Percentiles rank a stretch among this genome's conserved stretches.
These are phyloP conservation scores for Russula foetens DNA, from an alignment of 768 basidiomycete genomes.

Conservation along the genomic window DNA sequence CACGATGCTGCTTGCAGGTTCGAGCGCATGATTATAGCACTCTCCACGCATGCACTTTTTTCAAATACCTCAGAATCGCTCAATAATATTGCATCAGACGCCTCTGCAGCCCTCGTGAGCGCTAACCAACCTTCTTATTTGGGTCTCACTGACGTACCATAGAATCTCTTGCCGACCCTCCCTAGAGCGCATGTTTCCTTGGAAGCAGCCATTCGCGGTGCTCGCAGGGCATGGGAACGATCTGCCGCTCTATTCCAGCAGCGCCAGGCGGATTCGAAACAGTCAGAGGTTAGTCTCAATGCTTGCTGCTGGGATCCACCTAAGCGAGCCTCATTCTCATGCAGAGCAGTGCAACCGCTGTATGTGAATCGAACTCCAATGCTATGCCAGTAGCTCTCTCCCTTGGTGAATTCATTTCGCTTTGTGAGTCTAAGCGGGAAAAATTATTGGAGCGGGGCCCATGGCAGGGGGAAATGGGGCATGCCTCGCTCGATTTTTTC, in stretches of 20 bases:
- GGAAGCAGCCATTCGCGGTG: constrained; percentile 28
- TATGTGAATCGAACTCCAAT: background rate
- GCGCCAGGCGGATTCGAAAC: constrained; percentile 28
- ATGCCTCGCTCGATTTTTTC: constrained; percentile 25
- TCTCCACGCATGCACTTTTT: constrained; percentile 45
- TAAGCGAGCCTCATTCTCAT: constrained; percentile 9
- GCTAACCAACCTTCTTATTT: background rate
- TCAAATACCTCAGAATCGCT: constrained; percentile 23
- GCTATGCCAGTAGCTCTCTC: background rate
- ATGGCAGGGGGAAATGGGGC: constrained; percentile 26
- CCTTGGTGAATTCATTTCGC: constrained; percentile 23
- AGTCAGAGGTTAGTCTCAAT: constrained; percentile 21
- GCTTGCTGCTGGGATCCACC: background rate
- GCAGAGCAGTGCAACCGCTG: background rate
- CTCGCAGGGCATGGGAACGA: constrained; percentile 32
- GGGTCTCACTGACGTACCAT: constrained; percentile 8
- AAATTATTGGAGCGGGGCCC: constrained; percentile 20
- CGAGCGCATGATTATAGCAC: constrained; percentile 40
- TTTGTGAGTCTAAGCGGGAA: constrained; percentile 28
- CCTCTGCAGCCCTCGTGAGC: constrained; percentile 4
- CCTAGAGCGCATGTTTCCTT: constrained; percentile 30
- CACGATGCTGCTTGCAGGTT: constrained; percentile 32
- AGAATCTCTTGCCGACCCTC: constrained; percentile 27
- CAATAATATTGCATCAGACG: constrained; percentile 8
- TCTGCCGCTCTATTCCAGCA: constrained; percentile 30